These are phyloP conservation scores for Cutaneotrichosporon cavernicola DNA, from an alignment of 1,284 basidiomycete species.

Conservation along the genomic window DNA sequence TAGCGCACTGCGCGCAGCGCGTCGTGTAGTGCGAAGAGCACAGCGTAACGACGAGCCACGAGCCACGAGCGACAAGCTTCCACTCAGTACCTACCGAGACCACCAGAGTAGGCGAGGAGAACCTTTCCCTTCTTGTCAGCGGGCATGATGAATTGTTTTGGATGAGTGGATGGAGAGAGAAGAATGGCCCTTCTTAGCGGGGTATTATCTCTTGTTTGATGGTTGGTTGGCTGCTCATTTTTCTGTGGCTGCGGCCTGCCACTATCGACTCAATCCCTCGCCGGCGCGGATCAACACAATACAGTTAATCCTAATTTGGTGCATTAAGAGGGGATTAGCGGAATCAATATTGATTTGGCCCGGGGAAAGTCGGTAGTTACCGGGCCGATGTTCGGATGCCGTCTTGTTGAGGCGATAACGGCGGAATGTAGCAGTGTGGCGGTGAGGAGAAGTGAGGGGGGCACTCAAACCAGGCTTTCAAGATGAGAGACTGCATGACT, in stretches of 20 bases:
- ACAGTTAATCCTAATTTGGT: background rate
- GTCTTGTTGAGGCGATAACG: background rate
- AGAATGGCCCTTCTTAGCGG: background rate
- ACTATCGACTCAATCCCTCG: background rate
- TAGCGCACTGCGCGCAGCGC: background rate
- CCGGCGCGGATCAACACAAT: background rate
- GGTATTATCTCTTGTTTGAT: background rate
- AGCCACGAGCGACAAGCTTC: background rate
- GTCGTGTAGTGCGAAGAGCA: no score
- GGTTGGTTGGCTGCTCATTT: background rate
- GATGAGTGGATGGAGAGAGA: background rate
- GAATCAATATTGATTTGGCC: background rate
- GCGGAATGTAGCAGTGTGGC: background rate
- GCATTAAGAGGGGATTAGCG: background rate
- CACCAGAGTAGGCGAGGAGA: slow-evolving; percentile 85
- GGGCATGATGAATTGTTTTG: slow-evolving; percentile 20
- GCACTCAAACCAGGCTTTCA: no score
- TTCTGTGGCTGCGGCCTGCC: background rate
- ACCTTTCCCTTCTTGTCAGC: slow-evolving; percentile 53
- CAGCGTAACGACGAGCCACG: no score
- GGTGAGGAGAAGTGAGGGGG: no score
- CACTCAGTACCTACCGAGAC: slow-evolving; percentile 69
- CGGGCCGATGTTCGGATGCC: background rate
- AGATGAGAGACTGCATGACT: no score
- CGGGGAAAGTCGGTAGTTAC: background rate